Evolutionary conservation across 495 filamentous ascomycete genomes (phyloP).

Genomic region (Daldinia grandis): DNA sequence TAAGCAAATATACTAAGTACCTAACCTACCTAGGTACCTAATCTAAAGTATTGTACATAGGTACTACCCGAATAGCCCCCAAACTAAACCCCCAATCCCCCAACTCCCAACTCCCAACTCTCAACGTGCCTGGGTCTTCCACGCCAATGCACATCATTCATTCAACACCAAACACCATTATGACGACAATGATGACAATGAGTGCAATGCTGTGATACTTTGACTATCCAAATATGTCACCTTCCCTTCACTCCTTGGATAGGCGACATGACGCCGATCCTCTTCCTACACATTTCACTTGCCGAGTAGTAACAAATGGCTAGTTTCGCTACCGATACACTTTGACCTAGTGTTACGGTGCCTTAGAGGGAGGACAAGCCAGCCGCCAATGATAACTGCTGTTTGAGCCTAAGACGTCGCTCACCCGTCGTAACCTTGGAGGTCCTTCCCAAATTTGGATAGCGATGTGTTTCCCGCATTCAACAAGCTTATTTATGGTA

Average conservation of each 20-base stretch:
- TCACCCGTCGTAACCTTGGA: slow-evolving; percentile 28
- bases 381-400: slow-evolving; percentile 16
- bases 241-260: slow-evolving; percentile 19
- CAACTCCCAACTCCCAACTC: slow-evolving; percentile 14
- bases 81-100: slow-evolving; percentile 8
- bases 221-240: slow-evolving; percentile 14
- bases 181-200: slow-evolving; percentile 7
- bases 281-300: slow-evolving; percentile 13
- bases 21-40: no score
- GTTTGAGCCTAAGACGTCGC: slow-evolving; percentile 23
- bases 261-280: slow-evolving; percentile 17
- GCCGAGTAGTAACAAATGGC: slow-evolving; percentile 1
- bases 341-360: slow-evolving; percentile 25
- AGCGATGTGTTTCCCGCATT: slow-evolving; percentile 36
- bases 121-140: slow-evolving; percentile 5
- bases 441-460: slow-evolving; percentile 24
- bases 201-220: slow-evolving; percentile 15
- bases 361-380: slow-evolving; percentile 9
- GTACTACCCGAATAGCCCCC: slow-evolving; percentile 9
- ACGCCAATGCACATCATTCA: slow-evolving; percentile 22
- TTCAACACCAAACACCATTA: slow-evolving; percentile 6
- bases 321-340: slow-evolving; percentile 5
- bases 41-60: no score
- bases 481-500: slow-evolving; percentile 25
- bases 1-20: slow-evolving; percentile 4